A percentile compares a stretch with the other conserved stretches of the same genome.
Conservation (phyloP, 345 rosid species). For the Eucalyptus curtisii region DNA sequence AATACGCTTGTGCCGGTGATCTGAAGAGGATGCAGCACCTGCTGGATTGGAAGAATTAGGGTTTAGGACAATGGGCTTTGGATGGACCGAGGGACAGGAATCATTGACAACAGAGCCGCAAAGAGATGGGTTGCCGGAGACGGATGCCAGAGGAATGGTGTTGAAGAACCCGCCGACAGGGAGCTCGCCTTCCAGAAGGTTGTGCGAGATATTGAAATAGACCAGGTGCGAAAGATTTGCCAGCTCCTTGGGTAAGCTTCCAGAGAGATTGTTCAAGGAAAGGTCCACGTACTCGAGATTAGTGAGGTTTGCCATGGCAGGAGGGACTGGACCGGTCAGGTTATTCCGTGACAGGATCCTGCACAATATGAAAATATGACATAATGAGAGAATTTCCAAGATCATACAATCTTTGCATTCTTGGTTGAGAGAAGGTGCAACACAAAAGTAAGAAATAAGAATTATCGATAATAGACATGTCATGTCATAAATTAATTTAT, state of each 20-base stretch:
- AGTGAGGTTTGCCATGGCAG: conserved; percentile 45
- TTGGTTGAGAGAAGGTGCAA: neutral
- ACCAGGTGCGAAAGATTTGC: conserved; percentile 56
- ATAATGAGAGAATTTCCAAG: neutral
- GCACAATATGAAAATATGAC: neutral
- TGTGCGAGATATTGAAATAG: conserved; percentile 74
- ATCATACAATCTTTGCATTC: neutral
- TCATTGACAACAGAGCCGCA: conserved; percentile 85
- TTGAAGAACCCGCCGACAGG: conserved; percentile 92
- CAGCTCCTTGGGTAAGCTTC: conserved; percentile 70
- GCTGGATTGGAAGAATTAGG: conserved; percentile 61
- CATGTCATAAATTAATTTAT: neutral
- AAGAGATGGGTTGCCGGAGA: conserved; percentile 64
- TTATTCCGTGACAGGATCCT: conserved; percentile 64
- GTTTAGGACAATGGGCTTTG: conserved; percentile 92
- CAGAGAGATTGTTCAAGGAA: conserved; percentile 57
- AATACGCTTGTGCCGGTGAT: conserved; percentile 43
- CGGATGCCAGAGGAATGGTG: conserved; percentile 64
- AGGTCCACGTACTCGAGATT: conserved; percentile 60
- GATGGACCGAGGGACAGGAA: conserved; percentile 79
- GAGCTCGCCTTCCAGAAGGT: conserved; percentile 69
- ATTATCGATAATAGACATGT: neutral
- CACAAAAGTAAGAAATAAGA: neutral
- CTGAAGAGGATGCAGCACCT: conserved; percentile 11
- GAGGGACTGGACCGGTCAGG: conserved; percentile 59